Base-by-base conservation (phyloP, 2,329 filamentous ascomycete genomes). In the Penicillium janthinellum region DNA sequence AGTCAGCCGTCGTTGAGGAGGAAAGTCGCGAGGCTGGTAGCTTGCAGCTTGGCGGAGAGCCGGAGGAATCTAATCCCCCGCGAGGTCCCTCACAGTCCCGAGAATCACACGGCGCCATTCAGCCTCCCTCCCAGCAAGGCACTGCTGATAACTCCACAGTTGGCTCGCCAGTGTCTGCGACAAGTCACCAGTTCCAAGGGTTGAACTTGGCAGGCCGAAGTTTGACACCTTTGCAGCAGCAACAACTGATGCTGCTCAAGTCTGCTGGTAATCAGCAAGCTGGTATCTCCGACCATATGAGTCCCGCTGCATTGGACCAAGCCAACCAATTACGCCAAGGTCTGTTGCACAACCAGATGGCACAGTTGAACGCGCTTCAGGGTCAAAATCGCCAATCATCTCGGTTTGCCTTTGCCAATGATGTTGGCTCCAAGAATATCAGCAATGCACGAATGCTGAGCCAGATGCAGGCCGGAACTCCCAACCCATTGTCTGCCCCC, bases 21-120 rank as follows among this genome's bases (percentile, higher is more conserved):
- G 91, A 91, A 58, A 89, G 90, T 58, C 86, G 87, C 1, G 92
- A 95, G 75, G 90, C 90, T 66, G 91, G 90, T 14, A 98, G 94
- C 73, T 82, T 95, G 59, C 93, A 96, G 59, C 83, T 98, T 17
- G 94, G 94, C 58, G 94, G 94, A 45, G 94, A 98, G 73, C 94
- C 94, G 0, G 94, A 98, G 73, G 92, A 96, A 66, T 83, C 85
- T 62, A 88, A 91, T 22, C 77, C 72, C 5, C 69, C 73, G 0
- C 70, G 76, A 55, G 72, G 70, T 58, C 63, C 81, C 17, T 84
- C 28, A 20, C 51, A 86, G 52, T 77, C 77, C 41, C 79, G 83
- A 67, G 84, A 87, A 61, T 84, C 87, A 52, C 86, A 87, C 60
- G 82, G 84, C 60, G 86, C 86, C 12, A 87, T 91, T 7, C 91